Percentiles rank a stretch among this genome's conserved stretches.
These are phyloP conservation scores for Kingdonia uniflora DNA, from an alignment of 164 flowering plant species.

Conservation along the genomic window DNA sequence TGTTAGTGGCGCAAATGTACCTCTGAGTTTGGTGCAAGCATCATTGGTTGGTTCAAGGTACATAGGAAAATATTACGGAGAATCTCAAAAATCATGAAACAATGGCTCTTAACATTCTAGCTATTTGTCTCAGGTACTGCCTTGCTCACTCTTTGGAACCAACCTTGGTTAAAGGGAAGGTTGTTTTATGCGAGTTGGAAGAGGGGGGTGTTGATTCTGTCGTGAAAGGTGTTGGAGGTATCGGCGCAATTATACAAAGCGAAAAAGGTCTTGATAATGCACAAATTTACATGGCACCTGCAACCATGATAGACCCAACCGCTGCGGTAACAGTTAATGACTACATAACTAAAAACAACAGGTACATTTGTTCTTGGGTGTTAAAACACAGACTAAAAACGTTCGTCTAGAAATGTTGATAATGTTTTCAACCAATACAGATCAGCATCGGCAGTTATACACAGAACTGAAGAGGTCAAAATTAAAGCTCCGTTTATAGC, in stretches of 20 bases:
- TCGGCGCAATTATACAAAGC: conserved; percentile 42
- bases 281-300: conserved; percentile 53
- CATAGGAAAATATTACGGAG: neutral
- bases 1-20: conserved; percentile 45
- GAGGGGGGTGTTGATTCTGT: conserved; percentile 41
- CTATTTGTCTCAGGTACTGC: conserved; percentile 26
- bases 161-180: conserved; percentile 50
- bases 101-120: conserved; percentile 17
- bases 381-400: too few species aligned
- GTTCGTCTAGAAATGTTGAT: neutral
- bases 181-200: conserved; percentile 36
- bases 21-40: conserved; percentile 8
- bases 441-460: conserved; percentile 44
- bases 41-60: neutral
- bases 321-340: conserved; percentile 19
- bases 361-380: neutral
- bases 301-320: conserved; percentile 35
- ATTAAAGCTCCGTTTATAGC: conserved; percentile 52
- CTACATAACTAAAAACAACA: conserved; percentile 22
- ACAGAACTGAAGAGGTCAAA: conserved; percentile 32
- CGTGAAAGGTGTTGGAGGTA: conserved; percentile 45
- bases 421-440: conserved; percentile 21
- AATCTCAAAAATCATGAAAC: neutral
- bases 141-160: conserved; percentile 40
- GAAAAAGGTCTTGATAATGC: conserved; percentile 33